Conservation (phyloP, 2,329 filamentous ascomycete species). For the Alternaria ethzedia region DNA sequence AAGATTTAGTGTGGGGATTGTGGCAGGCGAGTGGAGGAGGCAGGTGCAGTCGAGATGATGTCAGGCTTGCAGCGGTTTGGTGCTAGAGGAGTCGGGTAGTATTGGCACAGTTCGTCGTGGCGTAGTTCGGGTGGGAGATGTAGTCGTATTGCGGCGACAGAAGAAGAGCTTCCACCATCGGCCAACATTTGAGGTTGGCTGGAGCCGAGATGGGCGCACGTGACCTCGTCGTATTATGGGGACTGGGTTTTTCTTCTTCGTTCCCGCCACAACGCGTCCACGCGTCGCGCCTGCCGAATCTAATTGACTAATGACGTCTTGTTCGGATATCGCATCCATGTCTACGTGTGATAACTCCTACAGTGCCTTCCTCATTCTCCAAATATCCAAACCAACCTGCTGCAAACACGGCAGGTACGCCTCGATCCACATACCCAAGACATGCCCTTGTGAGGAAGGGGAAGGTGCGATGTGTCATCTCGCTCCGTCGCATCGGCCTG, state of each 20-base stretch:
- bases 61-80: constrained; percentile 28
- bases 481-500: neutral
- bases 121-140: constrained; percentile 11
- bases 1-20: constrained; percentile 33
- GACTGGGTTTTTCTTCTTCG: constrained; percentile 2
- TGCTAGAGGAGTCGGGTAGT: constrained; percentile 13
- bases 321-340: neutral
- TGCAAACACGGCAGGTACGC: neutral
- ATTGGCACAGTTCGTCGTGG: constrained; percentile 14
- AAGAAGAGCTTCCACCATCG: constrained; percentile 19
- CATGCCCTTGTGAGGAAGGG: neutral
- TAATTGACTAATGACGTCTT: neutral
- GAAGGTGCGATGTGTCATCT: neutral
- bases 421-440: neutral
- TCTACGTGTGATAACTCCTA: neutral
- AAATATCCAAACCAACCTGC: neutral
- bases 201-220: constrained; percentile 19
- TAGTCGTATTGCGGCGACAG: constrained; percentile 25
- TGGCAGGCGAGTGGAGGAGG: constrained; percentile 29
- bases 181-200: constrained; percentile 26
- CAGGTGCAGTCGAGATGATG: constrained; percentile 30
- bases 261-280: constrained; percentile 12
- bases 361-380: neutral
- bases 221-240: constrained; percentile 8
- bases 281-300: constrained; percentile 7